Conservation (phyloP, 768 basidiomycete species). For the Daedaleopsis nitida region DNA sequence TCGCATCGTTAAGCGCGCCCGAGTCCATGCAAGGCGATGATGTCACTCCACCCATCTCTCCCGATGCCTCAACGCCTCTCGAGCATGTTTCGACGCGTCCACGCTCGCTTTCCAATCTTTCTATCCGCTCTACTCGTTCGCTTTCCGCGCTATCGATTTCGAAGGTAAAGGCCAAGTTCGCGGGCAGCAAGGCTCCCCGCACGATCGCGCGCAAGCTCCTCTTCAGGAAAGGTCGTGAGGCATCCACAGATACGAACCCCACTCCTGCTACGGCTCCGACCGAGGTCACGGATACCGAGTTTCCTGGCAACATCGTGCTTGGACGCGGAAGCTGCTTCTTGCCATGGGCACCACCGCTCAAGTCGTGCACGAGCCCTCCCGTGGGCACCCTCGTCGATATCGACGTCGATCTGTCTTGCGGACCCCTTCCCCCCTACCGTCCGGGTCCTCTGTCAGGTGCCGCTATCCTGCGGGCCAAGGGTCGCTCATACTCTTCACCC, state of each 20-base stretch:
- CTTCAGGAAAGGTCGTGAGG: slow-evolving; percentile 41
- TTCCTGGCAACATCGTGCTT: slow-evolving; percentile 20
- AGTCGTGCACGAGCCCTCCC: slow-evolving; percentile 26
- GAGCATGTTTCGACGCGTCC: slow-evolving; percentile 45
- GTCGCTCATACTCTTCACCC: slow-evolving; percentile 66
- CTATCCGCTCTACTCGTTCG: slow-evolving; percentile 44
- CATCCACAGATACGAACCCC: slow-evolving; percentile 8
- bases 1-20: slow-evolving; percentile 13
- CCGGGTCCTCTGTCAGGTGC: slow-evolving; percentile 23
- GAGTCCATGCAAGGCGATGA: slow-evolving; percentile 15
- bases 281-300: slow-evolving; percentile 8
- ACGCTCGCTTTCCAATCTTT: slow-evolving; percentile 59
- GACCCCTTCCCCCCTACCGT: slow-evolving; percentile 22
- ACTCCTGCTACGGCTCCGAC: slow-evolving; percentile 10
- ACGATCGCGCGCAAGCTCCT: slow-evolving; percentile 60
- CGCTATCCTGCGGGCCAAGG: slow-evolving; percentile 45
- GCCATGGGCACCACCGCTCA: slow-evolving; percentile 46
- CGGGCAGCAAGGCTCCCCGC: slow-evolving; percentile 45
- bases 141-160: slow-evolving; percentile 49
- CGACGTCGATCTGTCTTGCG: slow-evolving; percentile 21
- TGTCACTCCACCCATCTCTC: slow-evolving; percentile 14
- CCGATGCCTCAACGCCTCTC: slow-evolving; percentile 8
- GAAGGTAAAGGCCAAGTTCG: slow-evolving; percentile 49
- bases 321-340: slow-evolving; percentile 40
- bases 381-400: slow-evolving; percentile 26